Conservation (phyloP, 345 rosid species). For the Cardiospermum halicacabum region DNA sequence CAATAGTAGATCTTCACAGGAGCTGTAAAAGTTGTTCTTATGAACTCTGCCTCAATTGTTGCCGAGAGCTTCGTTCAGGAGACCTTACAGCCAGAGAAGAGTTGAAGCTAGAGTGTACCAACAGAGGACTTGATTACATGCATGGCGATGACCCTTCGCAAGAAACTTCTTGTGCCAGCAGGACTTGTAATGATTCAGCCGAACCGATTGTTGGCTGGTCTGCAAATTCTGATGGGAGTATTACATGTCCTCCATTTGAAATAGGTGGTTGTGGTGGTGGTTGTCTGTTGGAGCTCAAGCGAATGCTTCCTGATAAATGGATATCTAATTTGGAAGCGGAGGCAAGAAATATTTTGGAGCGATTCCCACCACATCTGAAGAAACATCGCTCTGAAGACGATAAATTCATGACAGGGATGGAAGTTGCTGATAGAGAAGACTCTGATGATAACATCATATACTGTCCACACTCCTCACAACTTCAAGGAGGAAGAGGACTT, state of each 20-base stretch:
- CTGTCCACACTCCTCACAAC: constrained; percentile 39
- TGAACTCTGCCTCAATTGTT: constrained; percentile 81
- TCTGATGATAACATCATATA: constrained; percentile 58
- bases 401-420: constrained; percentile 15
- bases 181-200: constrained; percentile 20
- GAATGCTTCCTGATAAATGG: constrained; percentile 47
- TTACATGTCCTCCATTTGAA: constrained; percentile 58
- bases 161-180: constrained; percentile 11
- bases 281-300: constrained; percentile 55
- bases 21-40: constrained; percentile 67
- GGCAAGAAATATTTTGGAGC: constrained; percentile 30
- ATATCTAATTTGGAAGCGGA: constrained; percentile 43
- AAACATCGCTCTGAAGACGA: constrained; percentile 19
- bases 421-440: constrained; percentile 55
- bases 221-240: constrained; percentile 45
- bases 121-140: constrained; percentile 57
- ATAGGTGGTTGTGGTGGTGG: constrained; percentile 84
- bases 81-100: constrained; percentile 36
- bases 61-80: constrained; percentile 65
- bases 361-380: constrained; percentile 13
- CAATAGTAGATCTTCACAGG: constrained; percentile 78
- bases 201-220: constrained; percentile 35
- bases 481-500: constrained; percentile 33
- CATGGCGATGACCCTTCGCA: constrained; percentile 57
- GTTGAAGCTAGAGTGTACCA: constrained; percentile 30